Evolutionary conservation across 2,329 filamentous ascomycete species (phyloP), one percentile per base, ranked within the genome.

Genomic region (Penicillium sclerotigenum): DNA sequence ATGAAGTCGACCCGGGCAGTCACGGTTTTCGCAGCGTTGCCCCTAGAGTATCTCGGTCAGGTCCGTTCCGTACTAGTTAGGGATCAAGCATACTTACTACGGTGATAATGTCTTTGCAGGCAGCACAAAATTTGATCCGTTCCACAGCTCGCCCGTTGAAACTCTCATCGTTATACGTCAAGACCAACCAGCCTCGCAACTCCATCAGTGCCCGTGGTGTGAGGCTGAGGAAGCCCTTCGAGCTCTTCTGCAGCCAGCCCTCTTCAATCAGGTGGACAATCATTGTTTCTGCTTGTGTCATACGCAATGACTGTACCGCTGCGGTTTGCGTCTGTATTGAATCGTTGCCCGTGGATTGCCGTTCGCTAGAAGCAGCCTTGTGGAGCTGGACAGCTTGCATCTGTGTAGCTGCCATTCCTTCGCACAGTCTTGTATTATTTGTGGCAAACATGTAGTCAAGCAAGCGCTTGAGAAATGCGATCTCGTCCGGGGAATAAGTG

Each of bases 361-460:
- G 60, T 75, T 62, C 42, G 69, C 66, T n/a, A 16, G 68, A 61
- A 0, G 76, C 66, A 5, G 71, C 72, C 62, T 81, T 83, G 1
- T 80, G 78, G 4, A 95, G 76, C 64, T 90, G 87, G 51, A 89
- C 79, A 3, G 92, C 92, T 67, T 96, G 87, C 71, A 91, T 90
- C 42, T 84, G 82, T 13, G 85, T 88, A 4, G 97, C 78, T 4
- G 90, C 91, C 83, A 97, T 87, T 26, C 91, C 83, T 74, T 99
- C 93, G 67, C 86, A 84, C n/a, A 85, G 80, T 9, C 80, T 81
- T 0, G 87, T 90, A 69, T 97, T 97, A 77, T 91, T 86, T 20
- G 84, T 88, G 61, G 95, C 90, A 70, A 97, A 99, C 84, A 99
- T 96, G 65, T 83, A 86, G 71, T 97, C 92, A 0, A 99, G 82